phyloP scores from a whole-genome alignment of 1,284 basidiomycete genomes.

The Pascua guehoae region DNA sequence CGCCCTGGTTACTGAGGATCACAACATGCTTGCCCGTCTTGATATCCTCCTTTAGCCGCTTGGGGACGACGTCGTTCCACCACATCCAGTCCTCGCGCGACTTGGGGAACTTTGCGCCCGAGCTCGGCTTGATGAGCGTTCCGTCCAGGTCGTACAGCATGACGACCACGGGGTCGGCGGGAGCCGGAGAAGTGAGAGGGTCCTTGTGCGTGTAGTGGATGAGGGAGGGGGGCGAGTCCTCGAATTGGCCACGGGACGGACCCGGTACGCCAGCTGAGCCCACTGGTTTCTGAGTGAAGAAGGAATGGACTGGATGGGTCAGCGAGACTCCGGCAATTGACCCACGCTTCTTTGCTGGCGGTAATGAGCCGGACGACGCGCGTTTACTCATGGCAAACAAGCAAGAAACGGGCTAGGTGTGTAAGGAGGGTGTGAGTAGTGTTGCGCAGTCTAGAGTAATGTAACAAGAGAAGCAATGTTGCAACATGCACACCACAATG shows the following conservation, averaged over 20 bases:
- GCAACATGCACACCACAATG: not conserved
- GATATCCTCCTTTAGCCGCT: slow-evolving; percentile 60
- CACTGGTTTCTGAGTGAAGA: slow-evolving; percentile 11
- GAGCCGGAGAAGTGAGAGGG: slow-evolving; percentile 26
- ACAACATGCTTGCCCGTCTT: slow-evolving; percentile 70
- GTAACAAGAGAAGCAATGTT: not conserved
- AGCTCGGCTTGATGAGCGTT: slow-evolving; percentile 68
- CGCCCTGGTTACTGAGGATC: slow-evolving; percentile 72
- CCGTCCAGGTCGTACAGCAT: slow-evolving; percentile 85
- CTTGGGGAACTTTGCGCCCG: slow-evolving; percentile 54
- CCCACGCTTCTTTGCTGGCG: slow-evolving; percentile 17
- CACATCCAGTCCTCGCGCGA: slow-evolving; percentile 63
- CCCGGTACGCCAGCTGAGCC: not conserved
- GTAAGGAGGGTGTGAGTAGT: not conserved
- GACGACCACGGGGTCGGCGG: slow-evolving; percentile 53
- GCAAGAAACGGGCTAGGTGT: not conserved
- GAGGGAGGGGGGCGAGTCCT: slow-evolving; percentile 29
- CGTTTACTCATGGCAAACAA: slow-evolving; percentile 3
- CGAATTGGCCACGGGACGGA: slow-evolving; percentile 6
- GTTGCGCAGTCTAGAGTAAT: not conserved
- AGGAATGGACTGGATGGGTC: slow-evolving; percentile 11
- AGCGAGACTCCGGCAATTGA: not conserved
- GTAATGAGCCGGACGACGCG: slow-evolving; percentile 2
- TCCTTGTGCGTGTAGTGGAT: slow-evolving; percentile 44
- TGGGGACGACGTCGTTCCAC: slow-evolving; percentile 68